Evolutionary conservation across 495 filamentous ascomycete genomes (phyloP).

Genomic region (Neurospora sp.): DNA sequence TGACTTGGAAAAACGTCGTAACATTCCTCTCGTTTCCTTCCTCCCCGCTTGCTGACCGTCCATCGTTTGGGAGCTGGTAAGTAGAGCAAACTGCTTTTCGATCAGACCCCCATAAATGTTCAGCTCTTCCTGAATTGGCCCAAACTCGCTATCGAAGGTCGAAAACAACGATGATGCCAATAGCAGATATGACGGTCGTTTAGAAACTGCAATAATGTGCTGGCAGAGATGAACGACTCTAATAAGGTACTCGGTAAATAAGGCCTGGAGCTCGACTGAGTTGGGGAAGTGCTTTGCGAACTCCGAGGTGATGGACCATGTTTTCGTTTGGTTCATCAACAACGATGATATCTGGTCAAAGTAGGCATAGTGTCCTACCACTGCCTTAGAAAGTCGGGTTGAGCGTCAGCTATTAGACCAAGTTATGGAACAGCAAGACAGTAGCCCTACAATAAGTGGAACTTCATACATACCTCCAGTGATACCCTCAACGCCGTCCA

Average conservation of each 20-base stretch:
- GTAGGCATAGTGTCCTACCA: background rate
- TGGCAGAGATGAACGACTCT: background rate
- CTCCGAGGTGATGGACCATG: background rate
- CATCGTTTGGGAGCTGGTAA: too few species aligned
- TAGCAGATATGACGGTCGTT: background rate
- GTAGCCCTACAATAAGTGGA: too few species aligned
- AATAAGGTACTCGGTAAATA: conserved; percentile 2
- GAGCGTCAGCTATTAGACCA: too few species aligned
- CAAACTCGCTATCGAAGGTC: background rate
- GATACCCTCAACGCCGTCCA: background rate
- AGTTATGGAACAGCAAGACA: too few species aligned
- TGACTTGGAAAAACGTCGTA: background rate
- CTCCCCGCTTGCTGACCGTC: too few species aligned
- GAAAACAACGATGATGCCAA: background rate
- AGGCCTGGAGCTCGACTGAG: background rate
- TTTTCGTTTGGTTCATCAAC: background rate
- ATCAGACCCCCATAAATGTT: background rate
- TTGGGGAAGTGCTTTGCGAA: background rate
- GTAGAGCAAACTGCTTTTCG: background rate
- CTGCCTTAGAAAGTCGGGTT: too few species aligned
- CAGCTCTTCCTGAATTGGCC: background rate
- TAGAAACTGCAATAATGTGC: background rate
- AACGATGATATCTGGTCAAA: conserved; percentile 1
- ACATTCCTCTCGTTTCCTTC: too few species aligned
- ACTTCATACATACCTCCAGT: background rate